Conservation (phyloP, 208 protist species). For the Trichomonas gallinae region DNA sequence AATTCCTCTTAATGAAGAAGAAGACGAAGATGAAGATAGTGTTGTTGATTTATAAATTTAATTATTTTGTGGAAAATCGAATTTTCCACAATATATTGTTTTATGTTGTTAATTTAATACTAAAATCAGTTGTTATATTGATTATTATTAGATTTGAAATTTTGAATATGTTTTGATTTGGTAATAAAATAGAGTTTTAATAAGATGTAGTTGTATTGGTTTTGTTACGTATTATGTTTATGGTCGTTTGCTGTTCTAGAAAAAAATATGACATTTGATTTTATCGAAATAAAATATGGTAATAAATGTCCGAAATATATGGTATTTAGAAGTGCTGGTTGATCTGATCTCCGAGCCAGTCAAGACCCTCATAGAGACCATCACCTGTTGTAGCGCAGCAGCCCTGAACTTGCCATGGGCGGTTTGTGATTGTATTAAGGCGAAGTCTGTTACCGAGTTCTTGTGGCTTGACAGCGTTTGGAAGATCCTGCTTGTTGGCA, state of each 20-base stretch:
- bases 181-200: too few relatives aligned
- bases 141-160: too few relatives aligned
- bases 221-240: not conserved
- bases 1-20: not conserved
- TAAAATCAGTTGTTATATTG: too few relatives aligned
- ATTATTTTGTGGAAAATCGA: not conserved
- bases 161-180: too few relatives aligned
- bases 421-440: conserved; percentile 67
- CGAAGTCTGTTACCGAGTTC: conserved; percentile 85
- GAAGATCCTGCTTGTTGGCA: conserved; percentile 98
- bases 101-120: too few relatives aligned
- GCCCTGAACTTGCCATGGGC: conserved; percentile 78
- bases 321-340: not conserved
- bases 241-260: not conserved
- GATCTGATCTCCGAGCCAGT: conserved; percentile 65
- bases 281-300: too few relatives aligned
- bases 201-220: too few relatives aligned
- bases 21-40: not conserved
- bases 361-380: conserved; percentile 82
- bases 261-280: not conserved
- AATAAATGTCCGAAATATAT: not conserved
- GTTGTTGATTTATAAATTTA: not conserved
- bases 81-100: not conserved
- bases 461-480: conserved; percentile 80
- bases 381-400: conserved; percentile 78